Percentiles rank a stretch among this genome's conserved stretches.
Evolutionary conservation across 2,329 filamentous ascomycete genomes (phyloP).

Genomic region (Ophiocordyceps sinensis): DNA sequence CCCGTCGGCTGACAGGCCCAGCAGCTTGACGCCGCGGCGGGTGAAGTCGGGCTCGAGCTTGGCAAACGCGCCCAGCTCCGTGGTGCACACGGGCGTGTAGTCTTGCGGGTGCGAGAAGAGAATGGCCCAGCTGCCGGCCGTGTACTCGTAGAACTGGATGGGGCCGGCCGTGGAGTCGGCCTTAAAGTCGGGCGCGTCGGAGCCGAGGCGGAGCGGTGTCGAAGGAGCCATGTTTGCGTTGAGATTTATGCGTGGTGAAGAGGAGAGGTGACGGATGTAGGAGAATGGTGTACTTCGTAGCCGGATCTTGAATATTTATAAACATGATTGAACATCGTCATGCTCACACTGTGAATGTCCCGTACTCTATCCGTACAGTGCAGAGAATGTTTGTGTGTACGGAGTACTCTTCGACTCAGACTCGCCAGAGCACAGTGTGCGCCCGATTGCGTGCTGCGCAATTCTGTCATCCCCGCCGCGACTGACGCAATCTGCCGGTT

Average conservation of each 20-base stretch:
- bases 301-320: too few species aligned
- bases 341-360: too few species aligned
- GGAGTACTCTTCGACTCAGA: too few species aligned
- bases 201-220: slow-evolving; percentile 45
- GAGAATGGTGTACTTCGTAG: too few species aligned
- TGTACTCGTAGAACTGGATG: slow-evolving; percentile 73
- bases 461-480: slow-evolving; percentile 13
- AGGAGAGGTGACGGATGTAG: too few species aligned
- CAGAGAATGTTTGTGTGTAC: too few species aligned
- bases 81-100: slow-evolving; percentile 92
- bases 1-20: slow-evolving; percentile 79
- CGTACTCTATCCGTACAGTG: too few species aligned
- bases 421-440: slow-evolving; percentile 2
- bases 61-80: slow-evolving; percentile 84
- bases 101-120: slow-evolving; percentile 80
- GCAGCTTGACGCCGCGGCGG: slow-evolving; percentile 79
- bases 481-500: slow-evolving; percentile 12
- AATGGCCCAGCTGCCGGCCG: slow-evolving; percentile 66
- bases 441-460: slow-evolving; percentile 14
- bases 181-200: slow-evolving; percentile 65
- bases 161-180: slow-evolving; percentile 65
- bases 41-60: slow-evolving; percentile 80
- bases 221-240: slow-evolving; percentile 2
- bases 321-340: too few species aligned
- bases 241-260: background rate